Percentiles rank a stretch among this genome's conserved stretches.
Evolutionary conservation across 2,329 filamentous ascomycete genomes (phyloP).

Genomic region (Phaeosphaeriaceae sp.): DNA sequence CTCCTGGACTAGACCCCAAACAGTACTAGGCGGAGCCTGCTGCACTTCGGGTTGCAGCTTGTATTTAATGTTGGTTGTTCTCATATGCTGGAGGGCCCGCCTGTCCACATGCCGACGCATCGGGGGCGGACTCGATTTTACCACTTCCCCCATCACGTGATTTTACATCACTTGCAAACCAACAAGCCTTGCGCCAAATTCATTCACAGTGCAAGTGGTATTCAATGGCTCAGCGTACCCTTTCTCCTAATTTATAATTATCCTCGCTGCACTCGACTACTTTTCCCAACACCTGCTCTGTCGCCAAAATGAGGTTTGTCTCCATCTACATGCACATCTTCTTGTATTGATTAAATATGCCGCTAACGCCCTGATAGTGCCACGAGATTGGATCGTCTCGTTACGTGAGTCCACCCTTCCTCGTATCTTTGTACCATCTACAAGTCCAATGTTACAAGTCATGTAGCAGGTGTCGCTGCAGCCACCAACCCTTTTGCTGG

Average conservation of each 20-base stretch:
- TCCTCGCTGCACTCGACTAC: conserved; percentile 14
- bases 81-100: conserved; percentile 33
- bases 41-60: conserved; percentile 2
- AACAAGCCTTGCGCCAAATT: conserved; percentile 2
- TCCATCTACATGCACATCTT: conserved; percentile 29
- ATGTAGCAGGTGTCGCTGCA: not conserved
- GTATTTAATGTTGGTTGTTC: conserved; percentile 34
- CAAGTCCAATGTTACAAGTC: not conserved
- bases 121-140: conserved; percentile 32
- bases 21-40: not conserved
- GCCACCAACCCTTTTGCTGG: not conserved
- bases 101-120: conserved; percentile 26
- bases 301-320: conserved; percentile 41
- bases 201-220: conserved; percentile 2
- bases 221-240: conserved; percentile 32
- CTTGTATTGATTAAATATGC: conserved; percentile 11
- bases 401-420: conserved; percentile 41
- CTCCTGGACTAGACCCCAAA: conserved; percentile 23
- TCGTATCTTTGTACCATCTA: conserved; percentile 7
- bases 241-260: conserved; percentile 37
- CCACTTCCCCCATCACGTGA: conserved; percentile 31
- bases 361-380: conserved; percentile 45
- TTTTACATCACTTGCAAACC: conserved; percentile 8
- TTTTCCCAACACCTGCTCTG: conserved; percentile 6
- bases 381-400: conserved; percentile 48